A percentile compares a stretch with the other conserved stretches of the same genome.
These are phyloP conservation scores for Collybia sp. DNA, from an alignment of 768 basidiomycete species.

Conservation along the genomic window DNA sequence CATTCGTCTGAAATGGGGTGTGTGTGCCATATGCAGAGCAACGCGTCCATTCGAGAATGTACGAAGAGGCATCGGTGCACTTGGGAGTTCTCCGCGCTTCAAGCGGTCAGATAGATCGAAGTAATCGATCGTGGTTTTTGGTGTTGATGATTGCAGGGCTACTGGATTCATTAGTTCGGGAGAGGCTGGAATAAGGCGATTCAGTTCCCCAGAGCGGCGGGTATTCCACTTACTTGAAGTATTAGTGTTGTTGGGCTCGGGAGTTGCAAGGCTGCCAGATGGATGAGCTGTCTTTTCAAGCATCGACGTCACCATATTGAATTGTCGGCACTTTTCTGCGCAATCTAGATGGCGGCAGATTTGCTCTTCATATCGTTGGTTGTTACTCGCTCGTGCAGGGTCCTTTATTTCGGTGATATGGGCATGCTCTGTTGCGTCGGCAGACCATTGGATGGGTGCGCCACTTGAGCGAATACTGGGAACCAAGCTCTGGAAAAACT, in stretches of 20 bases:
- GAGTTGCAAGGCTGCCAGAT: too few species aligned
- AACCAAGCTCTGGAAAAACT: conserved; percentile 27
- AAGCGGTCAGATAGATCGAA: neutral
- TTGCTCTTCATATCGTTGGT: conserved; percentile 26
- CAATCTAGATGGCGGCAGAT: conserved; percentile 27
- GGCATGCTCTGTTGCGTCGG: conserved; percentile 26
- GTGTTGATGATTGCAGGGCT: neutral
- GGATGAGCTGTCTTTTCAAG: conserved; percentile 3
- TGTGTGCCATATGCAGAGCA: conserved; percentile 18
- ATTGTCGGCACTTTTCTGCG: conserved; percentile 20
- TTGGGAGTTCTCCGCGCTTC: conserved; percentile 1
- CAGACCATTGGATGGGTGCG: conserved; percentile 26
- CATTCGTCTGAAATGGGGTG: conserved; percentile 12
- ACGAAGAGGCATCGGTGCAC: conserved; percentile 5
- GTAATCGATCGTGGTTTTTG: neutral
- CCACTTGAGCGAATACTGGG: conserved; percentile 22
- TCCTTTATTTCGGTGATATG: conserved; percentile 27
- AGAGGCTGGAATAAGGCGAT: neutral
- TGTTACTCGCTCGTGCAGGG: conserved; percentile 23
- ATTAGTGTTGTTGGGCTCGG: neutral
- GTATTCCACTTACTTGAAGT: conserved; percentile 1
- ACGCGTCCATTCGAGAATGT: conserved; percentile 8
- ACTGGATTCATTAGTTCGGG: neutral
- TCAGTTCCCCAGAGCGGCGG: neutral
- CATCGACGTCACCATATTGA: conserved; percentile 20